Evolutionary conservation across 352 stramenopile genomes (phyloP), one percentile per base, ranked within the genome.

Genomic region (Globisporangium uncinulatum): DNA sequence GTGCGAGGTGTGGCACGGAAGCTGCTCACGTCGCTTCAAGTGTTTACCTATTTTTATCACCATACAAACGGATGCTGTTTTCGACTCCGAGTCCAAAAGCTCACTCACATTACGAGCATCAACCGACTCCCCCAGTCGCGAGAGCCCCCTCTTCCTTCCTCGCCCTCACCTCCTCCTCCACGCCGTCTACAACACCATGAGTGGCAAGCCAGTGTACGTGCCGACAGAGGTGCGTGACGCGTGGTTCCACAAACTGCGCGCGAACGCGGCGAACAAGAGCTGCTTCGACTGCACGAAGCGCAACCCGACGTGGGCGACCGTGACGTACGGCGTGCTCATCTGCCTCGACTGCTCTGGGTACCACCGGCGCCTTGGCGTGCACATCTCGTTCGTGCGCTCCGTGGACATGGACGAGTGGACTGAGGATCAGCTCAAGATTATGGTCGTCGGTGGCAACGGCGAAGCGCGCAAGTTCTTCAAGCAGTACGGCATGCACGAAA

Each of bases 361-460:
- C 62, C 95, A 98, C 66, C 87, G 94, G 36, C 86, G 86, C 34
- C 67, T 98, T 50, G 94, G 94, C 44, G 90, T 98, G 47, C 93
- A 98, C 64, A 69, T 98, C 54, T 95, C 87, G 24, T 98, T 98
- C 57, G 92, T 98, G 61, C 79, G 94, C 32, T 98, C 93, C 34
- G 89, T 96, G 36, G 92, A 98, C 62, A 96, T 98, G 86, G 94
- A 98, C 76, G 89, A 97, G 62, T 98, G 94, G 94, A 97, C 89
- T 4, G 87, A 96, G 48, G 89, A 97, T 32, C 91, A 98, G 65
- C 74, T 98, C 29, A 91, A 89, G 61, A 54, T 81, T 50, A 98
- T 98, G 95, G 83, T 74, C 45, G 73, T 94, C 24, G 92, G 95
- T 32, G 95, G 95, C n/a, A 98, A 98, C 66, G 76, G 70, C 6